These are phyloP conservation scores for Backusella westeae DNA, from an alignment of 192 early-diverging fungal species.

Conservation along the genomic window DNA sequence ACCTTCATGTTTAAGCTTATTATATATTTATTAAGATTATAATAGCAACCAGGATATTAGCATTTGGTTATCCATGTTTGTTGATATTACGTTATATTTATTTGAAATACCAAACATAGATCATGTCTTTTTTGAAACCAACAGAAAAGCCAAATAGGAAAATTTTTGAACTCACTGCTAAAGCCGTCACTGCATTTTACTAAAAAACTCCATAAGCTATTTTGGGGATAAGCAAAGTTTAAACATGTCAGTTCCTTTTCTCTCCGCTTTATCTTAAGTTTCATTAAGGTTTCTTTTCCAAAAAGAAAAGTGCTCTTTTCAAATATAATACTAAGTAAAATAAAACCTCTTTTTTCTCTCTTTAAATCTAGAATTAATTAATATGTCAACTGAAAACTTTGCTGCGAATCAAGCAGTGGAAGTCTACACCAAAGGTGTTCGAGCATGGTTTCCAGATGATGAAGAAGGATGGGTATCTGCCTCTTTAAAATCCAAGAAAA, in stretches of 20 bases:
- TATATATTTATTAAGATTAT: background rate
- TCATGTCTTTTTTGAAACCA: background rate
- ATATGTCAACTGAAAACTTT: background rate
- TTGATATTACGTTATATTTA: background rate
- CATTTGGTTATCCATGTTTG: background rate
- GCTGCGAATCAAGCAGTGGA: constrained; percentile 45
- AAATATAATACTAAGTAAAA: background rate
- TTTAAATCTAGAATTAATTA: background rate
- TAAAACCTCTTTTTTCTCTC: background rate
- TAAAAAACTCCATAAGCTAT: background rate
- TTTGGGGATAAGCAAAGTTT: background rate
- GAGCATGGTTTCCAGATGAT: constrained; percentile 88
- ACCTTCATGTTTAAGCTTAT: background rate
- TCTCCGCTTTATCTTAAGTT: constrained; percentile 7
- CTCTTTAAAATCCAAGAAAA: constrained; percentile 53
- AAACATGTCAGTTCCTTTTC: background rate
- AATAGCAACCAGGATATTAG: background rate
- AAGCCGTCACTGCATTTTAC: background rate
- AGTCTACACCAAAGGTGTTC: constrained; percentile 68
- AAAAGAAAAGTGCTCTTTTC: background rate
- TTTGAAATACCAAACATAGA: background rate
- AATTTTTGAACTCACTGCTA: background rate
- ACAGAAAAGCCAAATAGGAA: background rate
- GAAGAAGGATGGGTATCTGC: constrained; percentile 86
- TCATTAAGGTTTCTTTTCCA: background rate